Percentiles rank a stretch among this genome's conserved stretches.
Conservation (phyloP, 192 early-diverging fungal genomes). For the Spizellomyces punctatus region DNA sequence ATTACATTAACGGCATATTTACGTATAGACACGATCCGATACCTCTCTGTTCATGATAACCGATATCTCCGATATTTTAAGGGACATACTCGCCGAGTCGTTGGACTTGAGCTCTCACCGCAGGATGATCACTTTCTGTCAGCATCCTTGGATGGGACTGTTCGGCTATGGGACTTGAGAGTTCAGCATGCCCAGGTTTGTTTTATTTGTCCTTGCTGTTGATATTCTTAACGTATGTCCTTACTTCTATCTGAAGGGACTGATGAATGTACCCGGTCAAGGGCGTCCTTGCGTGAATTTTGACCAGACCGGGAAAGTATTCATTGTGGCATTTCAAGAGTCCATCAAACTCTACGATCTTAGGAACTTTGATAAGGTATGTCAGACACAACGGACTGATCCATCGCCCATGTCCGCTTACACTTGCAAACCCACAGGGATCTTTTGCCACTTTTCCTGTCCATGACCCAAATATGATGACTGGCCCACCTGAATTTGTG, state of each 20-base stretch:
- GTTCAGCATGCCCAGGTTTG: conserved; percentile 59
- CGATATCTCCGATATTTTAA: conserved; percentile 91
- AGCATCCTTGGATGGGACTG: conserved; percentile 73
- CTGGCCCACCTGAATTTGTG: conserved; percentile 1
- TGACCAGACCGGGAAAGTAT: conserved; percentile 79
- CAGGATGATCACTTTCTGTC: conserved; percentile 81
- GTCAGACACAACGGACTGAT: neutral
- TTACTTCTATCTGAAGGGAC: conserved; percentile 15
- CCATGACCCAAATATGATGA: neutral
- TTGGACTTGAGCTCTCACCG: conserved; percentile 80
- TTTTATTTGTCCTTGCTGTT: neutral
- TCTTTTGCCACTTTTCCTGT: conserved; percentile 40
- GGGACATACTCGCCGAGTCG: conserved; percentile 82
- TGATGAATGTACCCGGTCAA: conserved; percentile 19
- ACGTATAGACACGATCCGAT: conserved; percentile 81
- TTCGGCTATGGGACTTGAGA: conserved; percentile 86
- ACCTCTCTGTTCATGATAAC: conserved; percentile 93
- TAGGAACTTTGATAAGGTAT: conserved; percentile 55
- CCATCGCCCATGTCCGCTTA: neutral
- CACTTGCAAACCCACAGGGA: conserved; percentile 13
- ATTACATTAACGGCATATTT: neutral
- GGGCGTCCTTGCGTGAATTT: conserved; percentile 64
- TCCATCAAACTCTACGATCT: conserved; percentile 74
- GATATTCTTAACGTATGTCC: neutral
- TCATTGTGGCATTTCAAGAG: conserved; percentile 63